Evolutionary conservation across 164 flowering plant genomes (phyloP).

Genomic region (Umbilicus rupestris): DNA sequence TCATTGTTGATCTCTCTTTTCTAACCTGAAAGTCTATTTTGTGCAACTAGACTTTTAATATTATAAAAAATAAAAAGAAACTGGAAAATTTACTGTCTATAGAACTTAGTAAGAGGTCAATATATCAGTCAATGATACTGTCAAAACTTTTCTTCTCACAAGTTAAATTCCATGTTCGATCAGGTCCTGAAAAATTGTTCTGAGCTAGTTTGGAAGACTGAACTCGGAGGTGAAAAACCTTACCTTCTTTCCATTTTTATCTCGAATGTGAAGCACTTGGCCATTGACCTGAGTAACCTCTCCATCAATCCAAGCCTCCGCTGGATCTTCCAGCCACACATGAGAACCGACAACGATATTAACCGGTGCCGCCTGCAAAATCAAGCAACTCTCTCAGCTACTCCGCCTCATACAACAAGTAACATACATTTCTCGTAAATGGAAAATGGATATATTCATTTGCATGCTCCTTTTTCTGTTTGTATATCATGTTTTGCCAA

Average conservation of each 20-base stretch:
- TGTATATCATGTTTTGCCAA: too few species aligned
- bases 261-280: conserved; percentile 32
- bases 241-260: conserved; percentile 42
- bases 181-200: neutral
- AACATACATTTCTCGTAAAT: too few species aligned
- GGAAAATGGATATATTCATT: too few species aligned
- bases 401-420: neutral
- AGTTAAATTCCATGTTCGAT: too few species aligned
- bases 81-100: neutral
- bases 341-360: conserved; percentile 48
- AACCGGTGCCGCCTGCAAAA: conserved; percentile 33
- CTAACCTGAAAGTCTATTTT: neutral
- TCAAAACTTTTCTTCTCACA: neutral
- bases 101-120: neutral
- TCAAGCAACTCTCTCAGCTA: neutral
- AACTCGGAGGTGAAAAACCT: too few species aligned
- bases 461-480: too few species aligned
- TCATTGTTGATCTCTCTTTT: neutral
- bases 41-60: too few species aligned
- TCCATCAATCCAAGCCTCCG: conserved; percentile 55
- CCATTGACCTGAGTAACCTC: conserved; percentile 37
- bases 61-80: too few species aligned
- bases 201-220: neutral
- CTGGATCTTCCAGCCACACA: conserved; percentile 56
- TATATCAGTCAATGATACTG: neutral